A percentile compares a stretch with the other conserved stretches of the same genome.
Evolutionary conservation across 164 flowering plant species (phyloP).

Genomic region (Chloranthus sessilifolius): DNA sequence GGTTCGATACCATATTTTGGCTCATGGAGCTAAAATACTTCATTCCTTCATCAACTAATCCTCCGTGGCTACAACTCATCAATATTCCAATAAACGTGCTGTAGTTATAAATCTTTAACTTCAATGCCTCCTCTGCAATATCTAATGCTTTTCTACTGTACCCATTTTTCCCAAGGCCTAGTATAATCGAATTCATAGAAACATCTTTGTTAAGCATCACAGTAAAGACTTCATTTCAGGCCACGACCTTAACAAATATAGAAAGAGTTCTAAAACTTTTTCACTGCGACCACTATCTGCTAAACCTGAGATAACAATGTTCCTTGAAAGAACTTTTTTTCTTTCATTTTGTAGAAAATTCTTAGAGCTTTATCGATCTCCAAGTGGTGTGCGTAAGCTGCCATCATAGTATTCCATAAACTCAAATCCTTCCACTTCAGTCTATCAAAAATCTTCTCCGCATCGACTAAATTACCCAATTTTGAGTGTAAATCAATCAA

Average conservation of each 20-base stretch:
- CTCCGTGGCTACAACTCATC: conserved; percentile 27
- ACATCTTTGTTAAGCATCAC: conserved; percentile 22
- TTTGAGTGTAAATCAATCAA: conserved; percentile 25
- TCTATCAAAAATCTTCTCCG: conserved; percentile 25
- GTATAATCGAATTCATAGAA: conserved; percentile 26
- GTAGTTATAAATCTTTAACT: conserved; percentile 13
- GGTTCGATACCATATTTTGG: conserved; percentile 16
- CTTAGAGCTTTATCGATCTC: conserved; percentile 21
- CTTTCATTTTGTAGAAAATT: conserved; percentile 16
- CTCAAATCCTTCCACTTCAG: conserved; percentile 23
- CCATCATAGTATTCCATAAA: conserved; percentile 24
- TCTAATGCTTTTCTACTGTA: conserved; percentile 22
- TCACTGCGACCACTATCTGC: conserved; percentile 20
- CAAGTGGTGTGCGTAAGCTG: conserved; percentile 13
- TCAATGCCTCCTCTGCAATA: conserved; percentile 22
- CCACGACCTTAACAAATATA: conserved; percentile 7
- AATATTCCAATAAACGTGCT: conserved; percentile 23
- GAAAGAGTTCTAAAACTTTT: conserved; percentile 21
- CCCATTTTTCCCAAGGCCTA: conserved; percentile 30
- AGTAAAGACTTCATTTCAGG: conserved; percentile 11
- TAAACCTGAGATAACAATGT: conserved; percentile 22
- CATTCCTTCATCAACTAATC: conserved; percentile 27
- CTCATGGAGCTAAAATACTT: conserved; percentile 23
- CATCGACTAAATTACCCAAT: conserved; percentile 16
- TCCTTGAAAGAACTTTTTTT: conserved; percentile 26